These are phyloP conservation scores for Achaetomium macrosporum DNA, from an alignment of 2,329 filamentous ascomycete genomes.

Conservation along the genomic window DNA sequence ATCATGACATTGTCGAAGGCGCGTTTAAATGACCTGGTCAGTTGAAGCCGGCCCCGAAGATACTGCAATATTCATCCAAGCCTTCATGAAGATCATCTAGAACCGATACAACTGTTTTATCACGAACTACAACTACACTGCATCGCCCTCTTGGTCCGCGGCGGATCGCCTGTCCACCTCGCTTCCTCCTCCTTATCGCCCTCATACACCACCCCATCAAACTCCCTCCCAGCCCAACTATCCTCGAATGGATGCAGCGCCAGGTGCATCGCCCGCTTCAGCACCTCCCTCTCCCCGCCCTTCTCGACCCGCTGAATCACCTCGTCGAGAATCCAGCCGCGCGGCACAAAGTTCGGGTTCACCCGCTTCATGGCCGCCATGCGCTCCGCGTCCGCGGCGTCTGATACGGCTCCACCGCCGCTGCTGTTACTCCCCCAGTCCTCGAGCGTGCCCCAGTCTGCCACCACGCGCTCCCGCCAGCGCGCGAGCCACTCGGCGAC, in stretches of 20 bases:
- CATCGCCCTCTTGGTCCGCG: conserved; percentile 68
- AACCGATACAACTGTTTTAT: not conserved
- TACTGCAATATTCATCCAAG: not conserved
- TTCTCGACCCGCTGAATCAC: conserved; percentile 85
- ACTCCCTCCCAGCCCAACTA: conserved; percentile 52
- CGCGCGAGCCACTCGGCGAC: conserved; percentile 75
- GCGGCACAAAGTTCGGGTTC: conserved; percentile 89
- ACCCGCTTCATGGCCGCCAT: conserved; percentile 71
- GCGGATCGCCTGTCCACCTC: conserved; percentile 81
- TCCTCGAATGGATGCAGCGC: conserved; percentile 80
- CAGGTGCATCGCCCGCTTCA: conserved; percentile 76
- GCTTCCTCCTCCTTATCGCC: conserved; percentile 68
- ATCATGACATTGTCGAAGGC: too few relatives aligned
- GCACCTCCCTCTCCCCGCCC: conserved; percentile 70
- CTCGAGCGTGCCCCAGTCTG: conserved; percentile 57
- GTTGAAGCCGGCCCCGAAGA: too few relatives aligned
- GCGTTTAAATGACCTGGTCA: too few relatives aligned
- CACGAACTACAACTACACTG: conserved; percentile 95
- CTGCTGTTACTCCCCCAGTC: too few relatives aligned
- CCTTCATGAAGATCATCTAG: not conserved
- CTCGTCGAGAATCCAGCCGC: conserved; percentile 90
- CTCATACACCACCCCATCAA: conserved; percentile 38
- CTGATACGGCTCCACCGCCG: not conserved
- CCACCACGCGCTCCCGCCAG: conserved; percentile 65
- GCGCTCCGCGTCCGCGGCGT: conserved; percentile 53